These are phyloP conservation scores for Wickerhamomyces rabaulensis DNA, from an alignment of 805 yeast species.

Conservation along the genomic window DNA sequence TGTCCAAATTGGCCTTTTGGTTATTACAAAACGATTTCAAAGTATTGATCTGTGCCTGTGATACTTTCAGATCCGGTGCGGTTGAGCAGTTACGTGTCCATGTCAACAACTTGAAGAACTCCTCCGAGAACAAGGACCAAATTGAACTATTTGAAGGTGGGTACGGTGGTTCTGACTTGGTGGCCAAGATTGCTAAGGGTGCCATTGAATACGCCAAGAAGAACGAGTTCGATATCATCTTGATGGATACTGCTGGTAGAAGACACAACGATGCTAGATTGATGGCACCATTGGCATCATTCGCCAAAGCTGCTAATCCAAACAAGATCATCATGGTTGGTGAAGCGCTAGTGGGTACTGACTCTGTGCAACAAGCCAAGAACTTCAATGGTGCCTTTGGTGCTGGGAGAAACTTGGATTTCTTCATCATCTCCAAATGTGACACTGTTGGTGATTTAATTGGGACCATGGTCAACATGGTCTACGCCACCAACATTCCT, in stretches of 20 bases:
- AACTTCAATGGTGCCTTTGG: slow-evolving; percentile 95
- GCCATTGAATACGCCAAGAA: slow-evolving; percentile 78
- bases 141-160: slow-evolving; percentile 86
- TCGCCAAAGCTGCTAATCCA: slow-evolving; percentile 93
- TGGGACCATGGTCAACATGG: slow-evolving; percentile 97
- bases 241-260: slow-evolving; percentile 97
- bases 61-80: slow-evolving; percentile 96
- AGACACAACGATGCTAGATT: slow-evolving; percentile 90
- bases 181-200: slow-evolving; percentile 86
- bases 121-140: slow-evolving; percentile 46
- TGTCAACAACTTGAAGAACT: slow-evolving; percentile 72
- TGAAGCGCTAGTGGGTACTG: slow-evolving; percentile 96
- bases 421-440: slow-evolving; percentile 88
- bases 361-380: slow-evolving; percentile 90
- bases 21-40: slow-evolving; percentile 80
- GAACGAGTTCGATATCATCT: slow-evolving; percentile 72
- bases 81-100: slow-evolving; percentile 96
- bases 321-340: slow-evolving; percentile 98
- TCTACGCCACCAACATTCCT: slow-evolving; percentile 92
- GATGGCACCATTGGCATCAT: slow-evolving; percentile 93
- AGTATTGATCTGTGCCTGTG: slow-evolving; percentile 93
- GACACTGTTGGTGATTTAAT: slow-evolving; percentile 97
- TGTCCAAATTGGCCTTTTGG: slow-evolving; percentile 95
- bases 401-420: slow-evolving; percentile 71
- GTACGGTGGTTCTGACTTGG: slow-evolving; percentile 92